Percentiles rank a stretch among this genome's conserved stretches.
Conservation (phyloP, 495 filamentous ascomycete species). For the Penicillium arizonense region DNA sequence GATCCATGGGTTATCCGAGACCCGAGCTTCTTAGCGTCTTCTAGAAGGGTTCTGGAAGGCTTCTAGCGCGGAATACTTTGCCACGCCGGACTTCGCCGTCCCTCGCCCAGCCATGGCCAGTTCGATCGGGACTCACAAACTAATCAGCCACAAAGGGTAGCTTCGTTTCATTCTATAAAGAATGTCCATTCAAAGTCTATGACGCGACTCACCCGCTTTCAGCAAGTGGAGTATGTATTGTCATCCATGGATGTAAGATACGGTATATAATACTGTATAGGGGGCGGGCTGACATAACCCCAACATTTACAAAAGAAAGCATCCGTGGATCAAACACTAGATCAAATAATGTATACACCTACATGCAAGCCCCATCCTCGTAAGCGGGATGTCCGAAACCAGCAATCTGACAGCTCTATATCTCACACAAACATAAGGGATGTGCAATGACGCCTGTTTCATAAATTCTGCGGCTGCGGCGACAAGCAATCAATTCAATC, state of each 20-base stretch:
- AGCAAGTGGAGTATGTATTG: neutral
- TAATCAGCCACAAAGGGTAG: neutral
- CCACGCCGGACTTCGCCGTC: constrained; percentile 17
- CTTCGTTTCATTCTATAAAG: neutral
- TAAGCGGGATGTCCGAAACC: no score
- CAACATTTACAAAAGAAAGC: no score
- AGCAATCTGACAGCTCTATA: no score
- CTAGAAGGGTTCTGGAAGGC: constrained; percentile 35
- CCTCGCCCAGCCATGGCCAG: neutral
- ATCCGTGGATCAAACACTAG: no score
- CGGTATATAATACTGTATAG: no score
- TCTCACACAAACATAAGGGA: no score
- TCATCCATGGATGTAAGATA: neutral
- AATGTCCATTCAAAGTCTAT: constrained; percentile 16
- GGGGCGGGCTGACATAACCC: no score
- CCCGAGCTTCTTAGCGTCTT: constrained; percentile 31
- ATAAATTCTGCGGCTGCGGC: no score
- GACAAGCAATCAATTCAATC: no score
- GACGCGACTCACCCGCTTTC: constrained; percentile 17
- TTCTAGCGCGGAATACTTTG: constrained; percentile 28
- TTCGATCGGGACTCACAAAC: neutral
- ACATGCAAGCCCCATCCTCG: no score
- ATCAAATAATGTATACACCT: no score
- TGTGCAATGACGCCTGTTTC: no score
- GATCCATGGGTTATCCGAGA: constrained; percentile 5